Evolutionary conservation across 2,329 filamentous ascomycete species (phyloP).

Genomic region (Penicillium sp.): DNA sequence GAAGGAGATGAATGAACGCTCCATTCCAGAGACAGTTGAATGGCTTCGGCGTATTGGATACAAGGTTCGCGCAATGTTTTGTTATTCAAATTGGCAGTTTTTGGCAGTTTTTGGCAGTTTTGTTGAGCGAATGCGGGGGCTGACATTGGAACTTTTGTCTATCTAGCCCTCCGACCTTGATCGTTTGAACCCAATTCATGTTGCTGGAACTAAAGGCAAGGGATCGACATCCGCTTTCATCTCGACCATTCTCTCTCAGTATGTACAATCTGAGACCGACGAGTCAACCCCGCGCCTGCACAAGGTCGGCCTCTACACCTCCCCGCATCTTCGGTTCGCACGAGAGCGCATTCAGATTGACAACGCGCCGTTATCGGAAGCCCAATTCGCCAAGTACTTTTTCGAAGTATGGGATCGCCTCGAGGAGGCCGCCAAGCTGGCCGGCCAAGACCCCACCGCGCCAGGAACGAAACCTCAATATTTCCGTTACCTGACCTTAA

Average conservation of each 20-base stretch:
- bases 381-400: slow-evolving; percentile 72
- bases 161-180: slow-evolving; percentile 61
- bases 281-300: slow-evolving; percentile 35
- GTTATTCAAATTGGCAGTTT: background rate
- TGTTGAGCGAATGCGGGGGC: background rate
- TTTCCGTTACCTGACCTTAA: slow-evolving; percentile 85
- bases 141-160: slow-evolving; percentile 7
- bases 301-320: slow-evolving; percentile 78
- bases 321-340: slow-evolving; percentile 79
- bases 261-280: slow-evolving; percentile 40
- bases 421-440: slow-evolving; percentile 53
- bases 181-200: slow-evolving; percentile 67
- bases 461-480: slow-evolving; percentile 75
- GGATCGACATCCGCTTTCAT: slow-evolving; percentile 84
- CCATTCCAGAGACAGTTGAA: slow-evolving; percentile 77
- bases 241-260: slow-evolving; percentile 72
- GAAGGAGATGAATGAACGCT: slow-evolving; percentile 67
- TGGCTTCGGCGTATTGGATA: slow-evolving; percentile 78
- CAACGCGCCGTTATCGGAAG: slow-evolving; percentile 66
- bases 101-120: background rate
- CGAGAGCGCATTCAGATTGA: slow-evolving; percentile 83
- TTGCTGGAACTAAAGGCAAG: slow-evolving; percentile 93
- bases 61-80: slow-evolving; percentile 51
- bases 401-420: slow-evolving; percentile 79
- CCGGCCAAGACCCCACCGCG: slow-evolving; percentile 53